These are phyloP conservation scores for Avena sativa DNA, from an alignment of 176 grass and related monocot species.

Conservation along the genomic window DNA sequence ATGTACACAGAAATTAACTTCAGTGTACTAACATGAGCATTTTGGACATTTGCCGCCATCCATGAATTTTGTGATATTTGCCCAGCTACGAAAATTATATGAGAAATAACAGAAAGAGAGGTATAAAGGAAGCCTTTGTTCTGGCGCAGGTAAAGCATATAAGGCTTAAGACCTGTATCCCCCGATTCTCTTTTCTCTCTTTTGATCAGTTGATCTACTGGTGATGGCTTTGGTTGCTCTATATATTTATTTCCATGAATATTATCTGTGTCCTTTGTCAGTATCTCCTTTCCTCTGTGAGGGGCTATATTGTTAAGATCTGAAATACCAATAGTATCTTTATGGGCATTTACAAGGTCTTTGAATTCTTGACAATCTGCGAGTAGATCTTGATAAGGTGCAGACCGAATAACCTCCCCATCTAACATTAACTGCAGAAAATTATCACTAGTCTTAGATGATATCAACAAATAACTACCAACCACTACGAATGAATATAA, in stretches of 20 bases:
- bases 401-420: constrained; percentile 67
- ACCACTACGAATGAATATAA: background rate
- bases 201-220: constrained; percentile 79
- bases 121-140: constrained; percentile 80
- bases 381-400: constrained; percentile 64
- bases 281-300: constrained; percentile 42
- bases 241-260: constrained; percentile 38
- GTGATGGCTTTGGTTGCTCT: constrained; percentile 41
- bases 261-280: constrained; percentile 48
- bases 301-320: constrained; percentile 44
- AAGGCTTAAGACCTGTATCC: constrained; percentile 79
- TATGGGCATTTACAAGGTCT: constrained; percentile 80
- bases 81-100: constrained; percentile 66
- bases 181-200: constrained; percentile 89
- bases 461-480: background rate
- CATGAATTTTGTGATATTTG: constrained; percentile 98
- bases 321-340: constrained; percentile 58
- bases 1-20: constrained; percentile 86
- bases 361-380: constrained; percentile 78
- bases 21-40: constrained; percentile 65
- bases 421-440: constrained; percentile 83
- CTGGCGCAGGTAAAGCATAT: constrained; percentile 75
- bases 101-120: constrained; percentile 53
- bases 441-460: constrained; percentile 15
- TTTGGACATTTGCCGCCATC: constrained; percentile 92